Conservation (phyloP, 169 alveolate genomes). For the Perkinsus olseni region DNA sequence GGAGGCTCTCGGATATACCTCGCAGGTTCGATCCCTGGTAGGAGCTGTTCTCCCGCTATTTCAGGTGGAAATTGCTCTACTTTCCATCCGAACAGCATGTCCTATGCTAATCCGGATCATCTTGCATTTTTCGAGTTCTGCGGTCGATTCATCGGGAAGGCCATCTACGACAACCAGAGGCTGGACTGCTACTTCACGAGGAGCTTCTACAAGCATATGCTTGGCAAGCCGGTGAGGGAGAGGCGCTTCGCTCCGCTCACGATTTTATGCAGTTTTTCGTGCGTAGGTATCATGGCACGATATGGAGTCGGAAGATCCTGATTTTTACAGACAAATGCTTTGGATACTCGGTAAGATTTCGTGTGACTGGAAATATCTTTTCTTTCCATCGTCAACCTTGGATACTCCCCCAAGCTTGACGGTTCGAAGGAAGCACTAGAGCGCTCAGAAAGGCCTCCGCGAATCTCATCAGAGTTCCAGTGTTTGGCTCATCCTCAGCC, state of each 20-base stretch:
- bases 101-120: slow-evolving; percentile 88
- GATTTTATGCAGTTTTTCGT: neutral
- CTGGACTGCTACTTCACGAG: slow-evolving; percentile 96
- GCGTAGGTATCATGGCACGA: slow-evolving; percentile 82
- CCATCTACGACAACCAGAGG: slow-evolving; percentile 89
- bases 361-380: neutral
- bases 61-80: slow-evolving; percentile 73
- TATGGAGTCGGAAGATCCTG: slow-evolving; percentile 96
- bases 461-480: too few relatives aligned
- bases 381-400: too few relatives aligned
- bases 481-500: too few relatives aligned
- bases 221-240: slow-evolving; percentile 55
- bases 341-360: neutral
- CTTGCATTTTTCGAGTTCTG: slow-evolving; percentile 89
- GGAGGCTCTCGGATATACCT: too few relatives aligned
- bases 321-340: slow-evolving; percentile 82
- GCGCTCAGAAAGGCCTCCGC: too few relatives aligned
- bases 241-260: neutral
- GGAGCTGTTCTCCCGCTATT: too few relatives aligned
- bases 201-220: slow-evolving; percentile 93
- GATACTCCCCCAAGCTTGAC: too few relatives aligned
- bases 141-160: slow-evolving; percentile 93
- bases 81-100: slow-evolving; percentile 92
- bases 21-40: too few relatives aligned
- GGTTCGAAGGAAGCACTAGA: too few relatives aligned